Percentiles rank a stretch among this genome's conserved stretches.
Evolutionary conservation across 306 rosid species (phyloP).

Genomic region (Dalbergia cochinchinensis): DNA sequence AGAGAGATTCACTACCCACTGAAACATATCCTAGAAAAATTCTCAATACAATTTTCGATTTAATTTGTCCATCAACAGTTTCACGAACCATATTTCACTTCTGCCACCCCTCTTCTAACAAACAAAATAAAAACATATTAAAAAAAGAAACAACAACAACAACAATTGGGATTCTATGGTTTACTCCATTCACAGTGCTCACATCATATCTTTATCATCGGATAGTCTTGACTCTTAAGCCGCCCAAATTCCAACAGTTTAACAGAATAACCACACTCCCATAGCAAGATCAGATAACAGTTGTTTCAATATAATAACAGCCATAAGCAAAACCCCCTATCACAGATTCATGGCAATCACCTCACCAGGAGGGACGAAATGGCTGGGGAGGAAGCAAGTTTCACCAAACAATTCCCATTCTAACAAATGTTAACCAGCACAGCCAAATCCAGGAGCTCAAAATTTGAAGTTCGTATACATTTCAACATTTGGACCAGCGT

Average conservation of each 20-base stretch:
- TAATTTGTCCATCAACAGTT: slow-evolving; percentile 19
- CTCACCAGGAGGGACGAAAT: not conserved
- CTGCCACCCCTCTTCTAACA: not conserved
- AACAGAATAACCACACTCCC: slow-evolving; percentile 20
- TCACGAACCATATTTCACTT: not conserved
- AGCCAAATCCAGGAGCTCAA: not conserved
- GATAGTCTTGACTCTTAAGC: not conserved
- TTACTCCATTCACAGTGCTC: not conserved
- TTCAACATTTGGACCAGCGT: slow-evolving; percentile 2
- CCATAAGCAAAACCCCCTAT: not conserved
- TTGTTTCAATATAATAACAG: slow-evolving; percentile 13
- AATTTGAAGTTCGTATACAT: not conserved
- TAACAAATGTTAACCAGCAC: not conserved
- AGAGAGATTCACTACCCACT: slow-evolving; percentile 7
- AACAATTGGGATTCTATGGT: slow-evolving; percentile 6
- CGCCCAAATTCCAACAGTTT: not conserved
- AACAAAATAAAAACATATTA: not conserved
- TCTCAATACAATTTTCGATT: slow-evolving; percentile 10
- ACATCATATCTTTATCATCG: not conserved
- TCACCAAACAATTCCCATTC: not conserved
- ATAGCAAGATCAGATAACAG: slow-evolving; percentile 29
- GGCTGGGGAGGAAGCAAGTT: slow-evolving; percentile 11
- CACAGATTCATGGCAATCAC: slow-evolving; percentile 29
- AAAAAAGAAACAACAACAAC: slow-evolving; percentile 15
- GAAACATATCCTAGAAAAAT: not conserved